These are phyloP conservation scores for Colletotrichum phormii DNA, from an alignment of 2,329 filamentous ascomycete species.

Conservation along the genomic window DNA sequence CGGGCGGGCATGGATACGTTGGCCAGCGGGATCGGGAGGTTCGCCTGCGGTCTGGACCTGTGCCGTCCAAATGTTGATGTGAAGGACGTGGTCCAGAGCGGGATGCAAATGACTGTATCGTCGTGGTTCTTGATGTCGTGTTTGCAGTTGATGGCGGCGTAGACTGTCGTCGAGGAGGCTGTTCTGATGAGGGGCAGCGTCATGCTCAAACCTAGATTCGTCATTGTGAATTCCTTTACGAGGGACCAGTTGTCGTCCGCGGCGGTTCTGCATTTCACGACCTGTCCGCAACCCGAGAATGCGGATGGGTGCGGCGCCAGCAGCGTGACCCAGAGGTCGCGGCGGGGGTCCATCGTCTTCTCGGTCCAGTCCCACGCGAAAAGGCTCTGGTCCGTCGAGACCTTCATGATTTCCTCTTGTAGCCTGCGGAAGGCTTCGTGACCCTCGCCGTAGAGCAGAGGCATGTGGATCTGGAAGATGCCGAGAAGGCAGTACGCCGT, in stretches of 20 bases:
- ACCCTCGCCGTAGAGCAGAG: constrained; percentile 42
- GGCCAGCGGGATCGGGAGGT: neutral
- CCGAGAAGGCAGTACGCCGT: constrained; percentile 42
- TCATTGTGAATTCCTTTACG: neutral
- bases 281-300: neutral
- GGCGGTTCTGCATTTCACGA: neutral
- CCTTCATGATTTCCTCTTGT: constrained; percentile 7
- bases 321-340: neutral
- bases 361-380: constrained; percentile 1
- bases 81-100: neutral
- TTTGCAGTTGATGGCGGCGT: neutral
- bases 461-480: constrained; percentile 43
- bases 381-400: constrained; percentile 9
- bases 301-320: neutral
- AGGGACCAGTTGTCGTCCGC: neutral
- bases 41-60: neutral
- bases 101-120: neutral
- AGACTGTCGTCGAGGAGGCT: neutral
- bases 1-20: neutral
- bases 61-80: neutral
- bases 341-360: neutral
- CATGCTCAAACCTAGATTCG: neutral
- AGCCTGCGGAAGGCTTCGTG: constrained; percentile 39
- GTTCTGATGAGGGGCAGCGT: neutral
- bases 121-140: neutral